Conservation (phyloP, 345 rosid genomes). For the Erysimum cheiranthoides region DNA sequence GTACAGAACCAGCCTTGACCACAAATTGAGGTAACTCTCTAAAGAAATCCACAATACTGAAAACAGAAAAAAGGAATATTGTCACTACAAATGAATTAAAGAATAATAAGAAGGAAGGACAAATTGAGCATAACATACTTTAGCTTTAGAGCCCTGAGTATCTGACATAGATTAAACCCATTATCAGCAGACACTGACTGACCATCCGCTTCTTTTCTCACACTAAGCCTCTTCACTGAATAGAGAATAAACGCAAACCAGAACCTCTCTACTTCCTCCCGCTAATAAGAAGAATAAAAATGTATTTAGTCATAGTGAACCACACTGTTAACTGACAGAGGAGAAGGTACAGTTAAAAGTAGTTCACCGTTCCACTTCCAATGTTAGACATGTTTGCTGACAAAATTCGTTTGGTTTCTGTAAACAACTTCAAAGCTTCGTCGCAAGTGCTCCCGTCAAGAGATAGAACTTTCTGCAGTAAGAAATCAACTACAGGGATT, state of each 20-base stretch:
- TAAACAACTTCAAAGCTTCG: slow-evolving; percentile 65
- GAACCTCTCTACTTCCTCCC: slow-evolving; percentile 84
- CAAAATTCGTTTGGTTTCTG: slow-evolving; percentile 70
- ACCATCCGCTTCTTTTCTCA: slow-evolving; percentile 50
- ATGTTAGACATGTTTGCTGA: slow-evolving; percentile 55
- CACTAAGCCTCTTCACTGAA: slow-evolving; percentile 64
- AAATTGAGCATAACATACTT: slow-evolving; percentile 55
- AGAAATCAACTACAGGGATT: slow-evolving; percentile 8
- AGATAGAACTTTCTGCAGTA: slow-evolving; percentile 62
- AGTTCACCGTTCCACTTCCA: slow-evolving; percentile 70
- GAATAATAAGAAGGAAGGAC: background rate
- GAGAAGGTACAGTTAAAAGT: background rate
- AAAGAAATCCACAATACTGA: slow-evolving; percentile 84
- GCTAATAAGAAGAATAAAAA: slow-evolving; percentile 48
- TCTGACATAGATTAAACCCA: slow-evolving; percentile 69
- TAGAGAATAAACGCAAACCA: slow-evolving; percentile 84
- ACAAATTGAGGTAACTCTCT: slow-evolving; percentile 90
- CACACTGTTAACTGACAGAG: slow-evolving; percentile 26
- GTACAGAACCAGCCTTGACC: slow-evolving; percentile 76
- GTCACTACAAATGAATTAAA: background rate
- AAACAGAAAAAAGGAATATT: slow-evolving; percentile 29
- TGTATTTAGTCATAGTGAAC: slow-evolving; percentile 23
- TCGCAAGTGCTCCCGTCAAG: slow-evolving; percentile 58
- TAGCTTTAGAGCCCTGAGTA: slow-evolving; percentile 70
- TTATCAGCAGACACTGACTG: slow-evolving; percentile 47